Percentiles rank a stretch among this genome's conserved stretches.
phyloP scores from a whole-genome alignment of 352 stramenopile genomes.

The Phytopythium mirpurense region DNA sequence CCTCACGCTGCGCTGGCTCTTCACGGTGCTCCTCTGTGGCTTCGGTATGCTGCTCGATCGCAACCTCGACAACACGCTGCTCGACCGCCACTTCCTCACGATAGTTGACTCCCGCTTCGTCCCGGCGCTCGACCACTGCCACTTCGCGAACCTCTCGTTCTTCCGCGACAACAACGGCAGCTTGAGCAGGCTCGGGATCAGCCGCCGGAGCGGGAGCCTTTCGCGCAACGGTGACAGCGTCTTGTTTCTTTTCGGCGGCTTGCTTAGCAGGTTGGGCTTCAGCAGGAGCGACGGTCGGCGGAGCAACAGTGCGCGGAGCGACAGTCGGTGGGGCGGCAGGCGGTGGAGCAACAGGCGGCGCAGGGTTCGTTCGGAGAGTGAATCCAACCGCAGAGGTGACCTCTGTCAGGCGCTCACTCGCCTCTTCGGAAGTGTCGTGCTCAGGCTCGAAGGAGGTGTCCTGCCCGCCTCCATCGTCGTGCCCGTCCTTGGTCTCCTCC shows the following conservation, averaged over 20 bases:
- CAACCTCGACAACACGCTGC: not conserved
- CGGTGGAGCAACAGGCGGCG: not conserved
- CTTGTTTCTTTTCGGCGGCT: not conserved
- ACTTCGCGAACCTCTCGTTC: not conserved
- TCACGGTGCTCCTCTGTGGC: not conserved
- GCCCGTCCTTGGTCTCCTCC: constrained; percentile 1
- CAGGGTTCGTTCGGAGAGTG: not conserved
- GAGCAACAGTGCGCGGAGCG: too few relatives aligned
- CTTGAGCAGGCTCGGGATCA: not conserved
- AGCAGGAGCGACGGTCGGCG: not conserved
- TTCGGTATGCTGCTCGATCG: not conserved
- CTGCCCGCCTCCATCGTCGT: not conserved
- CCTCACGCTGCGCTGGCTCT: not conserved
- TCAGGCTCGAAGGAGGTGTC: not conserved
- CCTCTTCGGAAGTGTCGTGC: not conserved
- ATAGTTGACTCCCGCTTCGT: not conserved
- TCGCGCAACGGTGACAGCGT: not conserved
- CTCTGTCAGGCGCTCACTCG: not conserved
- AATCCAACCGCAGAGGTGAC: not conserved
- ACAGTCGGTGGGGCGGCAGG: too few relatives aligned
- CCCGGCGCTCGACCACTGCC: not conserved
- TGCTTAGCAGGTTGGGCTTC: not conserved
- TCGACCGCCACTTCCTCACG: not conserved
- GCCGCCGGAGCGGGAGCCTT: not conserved
- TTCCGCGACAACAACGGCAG: not conserved